Conservation (phyloP, 306 rosid species). For the Medicago lupulina region DNA sequence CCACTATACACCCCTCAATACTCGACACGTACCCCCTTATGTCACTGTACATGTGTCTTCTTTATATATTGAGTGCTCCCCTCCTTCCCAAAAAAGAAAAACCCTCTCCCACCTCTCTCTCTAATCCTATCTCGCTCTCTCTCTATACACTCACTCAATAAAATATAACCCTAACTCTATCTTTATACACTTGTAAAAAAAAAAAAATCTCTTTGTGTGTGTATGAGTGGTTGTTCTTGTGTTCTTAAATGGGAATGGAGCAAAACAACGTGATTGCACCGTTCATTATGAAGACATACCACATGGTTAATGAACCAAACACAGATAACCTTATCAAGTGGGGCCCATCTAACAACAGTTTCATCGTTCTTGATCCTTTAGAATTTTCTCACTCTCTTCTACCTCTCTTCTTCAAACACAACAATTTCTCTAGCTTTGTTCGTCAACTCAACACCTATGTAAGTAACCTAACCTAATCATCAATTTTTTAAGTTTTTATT, state of each 20-base stretch:
- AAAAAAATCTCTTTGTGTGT: not conserved
- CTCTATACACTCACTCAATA: not conserved
- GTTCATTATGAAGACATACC: conserved; percentile 84
- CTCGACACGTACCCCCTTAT: not conserved
- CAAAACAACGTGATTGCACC: conserved; percentile 70
- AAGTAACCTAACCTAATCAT: not conserved
- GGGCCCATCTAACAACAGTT: conserved; percentile 84
- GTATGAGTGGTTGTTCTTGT: not conserved
- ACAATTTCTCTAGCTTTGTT: conserved; percentile 92
- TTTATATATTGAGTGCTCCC: not conserved
- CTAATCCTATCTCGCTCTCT: not conserved
- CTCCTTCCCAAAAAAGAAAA: not conserved
- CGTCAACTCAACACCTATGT: conserved; percentile 97
- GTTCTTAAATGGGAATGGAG: conserved; percentile 55
- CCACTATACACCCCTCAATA: not conserved
- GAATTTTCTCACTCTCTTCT: conserved; percentile 72
- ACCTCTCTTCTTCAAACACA: conserved; percentile 90
- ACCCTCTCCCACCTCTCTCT: not conserved
- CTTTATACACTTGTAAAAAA: too few species aligned
- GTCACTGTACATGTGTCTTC: not conserved
- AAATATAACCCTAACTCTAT: not conserved
- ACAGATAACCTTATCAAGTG: conserved; percentile 71
- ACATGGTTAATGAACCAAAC: conserved; percentile 82
- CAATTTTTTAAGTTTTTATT: too few species aligned
- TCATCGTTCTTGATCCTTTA: conserved; percentile 81